Evolutionary conservation across 140 eudicot species (phyloP).

Genomic region (Ambrosia hybrid): DNA sequence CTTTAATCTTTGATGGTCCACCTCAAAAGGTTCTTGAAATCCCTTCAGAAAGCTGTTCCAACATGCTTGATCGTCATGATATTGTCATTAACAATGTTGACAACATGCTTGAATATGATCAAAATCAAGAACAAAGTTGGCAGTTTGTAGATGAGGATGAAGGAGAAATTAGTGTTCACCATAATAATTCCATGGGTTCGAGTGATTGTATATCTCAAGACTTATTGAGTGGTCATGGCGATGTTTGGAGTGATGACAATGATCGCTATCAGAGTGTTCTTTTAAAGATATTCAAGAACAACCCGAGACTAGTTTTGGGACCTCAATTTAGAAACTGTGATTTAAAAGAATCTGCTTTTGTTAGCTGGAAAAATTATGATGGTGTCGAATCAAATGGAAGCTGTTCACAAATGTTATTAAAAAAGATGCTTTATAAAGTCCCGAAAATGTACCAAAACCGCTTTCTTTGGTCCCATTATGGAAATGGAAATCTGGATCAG

Average conservation of each 20-base stretch:
- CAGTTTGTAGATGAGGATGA: constrained; percentile 55
- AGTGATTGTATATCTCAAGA: constrained; percentile 72
- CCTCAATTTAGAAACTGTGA: constrained; percentile 40
- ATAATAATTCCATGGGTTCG: constrained; percentile 49
- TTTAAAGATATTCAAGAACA: constrained; percentile 57
- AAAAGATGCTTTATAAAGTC: constrained; percentile 56
- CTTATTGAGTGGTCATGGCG: constrained; percentile 24
- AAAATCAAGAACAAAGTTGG: constrained; percentile 53
- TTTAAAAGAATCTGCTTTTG: constrained; percentile 48
- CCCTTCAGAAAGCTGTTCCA: constrained; percentile 30
- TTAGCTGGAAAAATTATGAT: constrained; percentile 48
- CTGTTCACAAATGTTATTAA: constrained; percentile 54
- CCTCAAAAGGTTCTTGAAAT: constrained; percentile 29
- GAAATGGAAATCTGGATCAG: constrained; percentile 19
- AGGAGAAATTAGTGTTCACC: constrained; percentile 33
- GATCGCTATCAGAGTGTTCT: constrained; percentile 57
- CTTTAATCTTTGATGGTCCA: constrained; percentile 40
- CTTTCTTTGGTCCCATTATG: constrained; percentile 24
- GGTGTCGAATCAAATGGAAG: constrained; percentile 21
- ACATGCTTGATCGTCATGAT: constrained; percentile 28
- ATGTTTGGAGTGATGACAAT: constrained; percentile 43
- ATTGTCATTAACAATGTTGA: constrained; percentile 29
- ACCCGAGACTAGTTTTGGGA: constrained; percentile 47
- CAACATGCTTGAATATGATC: constrained; percentile 37
- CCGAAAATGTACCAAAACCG: constrained; percentile 47